These are phyloP conservation scores for Botryotinia globosa DNA, from an alignment of 2,329 filamentous ascomycete species.

Conservation along the genomic window DNA sequence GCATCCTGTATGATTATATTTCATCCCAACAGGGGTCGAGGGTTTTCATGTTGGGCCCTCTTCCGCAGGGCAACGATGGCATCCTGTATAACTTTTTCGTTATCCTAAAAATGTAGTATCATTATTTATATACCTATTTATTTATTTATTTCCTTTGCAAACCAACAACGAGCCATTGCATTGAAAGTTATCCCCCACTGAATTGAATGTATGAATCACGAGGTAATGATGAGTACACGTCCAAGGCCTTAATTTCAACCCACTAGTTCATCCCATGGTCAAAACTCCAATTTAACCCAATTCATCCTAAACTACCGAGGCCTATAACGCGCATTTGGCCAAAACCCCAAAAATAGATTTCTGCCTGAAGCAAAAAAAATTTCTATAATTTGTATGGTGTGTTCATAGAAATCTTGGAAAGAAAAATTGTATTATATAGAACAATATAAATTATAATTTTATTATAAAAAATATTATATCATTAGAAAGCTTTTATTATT, in stretches of 20 bases:
- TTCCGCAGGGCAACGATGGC: constrained; percentile 36
- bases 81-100: constrained; percentile 30
- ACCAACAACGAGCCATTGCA: background rate
- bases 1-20: constrained; percentile 31
- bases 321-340: too few relatives aligned
- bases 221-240: background rate
- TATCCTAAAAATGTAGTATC: constrained; percentile 19
- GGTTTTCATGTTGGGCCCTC: constrained; percentile 37
- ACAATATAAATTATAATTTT: too few relatives aligned
- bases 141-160: background rate
- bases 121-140: constrained; percentile 11
- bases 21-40: constrained; percentile 31
- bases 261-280: background rate
- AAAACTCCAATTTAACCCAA: constrained; percentile 5
- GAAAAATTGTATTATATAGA: too few relatives aligned
- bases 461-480: too few relatives aligned
- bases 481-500: too few relatives aligned
- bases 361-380: too few relatives aligned
- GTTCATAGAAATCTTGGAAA: too few relatives aligned
- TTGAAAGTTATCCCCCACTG: background rate
- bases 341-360: too few relatives aligned
- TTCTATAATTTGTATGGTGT: too few relatives aligned
- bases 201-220: background rate
- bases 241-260: background rate
- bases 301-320: constrained; percentile 14